Evolutionary conservation across 2,329 filamentous ascomycete species (phyloP), one percentile per base, ranked within the genome.

Genomic region (Fusarium sp.): DNA sequence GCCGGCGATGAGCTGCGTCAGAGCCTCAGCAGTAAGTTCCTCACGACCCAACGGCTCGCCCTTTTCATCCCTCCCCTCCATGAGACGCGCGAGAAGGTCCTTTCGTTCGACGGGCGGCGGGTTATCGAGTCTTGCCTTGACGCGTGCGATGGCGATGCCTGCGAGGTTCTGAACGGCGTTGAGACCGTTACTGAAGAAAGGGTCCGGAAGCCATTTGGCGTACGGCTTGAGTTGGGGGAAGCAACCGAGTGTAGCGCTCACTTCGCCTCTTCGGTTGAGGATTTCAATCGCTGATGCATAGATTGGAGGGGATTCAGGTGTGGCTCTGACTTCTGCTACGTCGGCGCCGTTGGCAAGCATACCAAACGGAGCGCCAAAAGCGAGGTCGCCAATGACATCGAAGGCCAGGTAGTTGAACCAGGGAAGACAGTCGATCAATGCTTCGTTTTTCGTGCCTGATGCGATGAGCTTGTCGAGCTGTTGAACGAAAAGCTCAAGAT

Each of bases 1-100:
- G 29, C 93, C 93, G 2, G 93, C 93, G 75, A 95, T 97, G 46
- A 98, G 88, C 81, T 98, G 95, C 0, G 95, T 98, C 29, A 97
- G 85, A 0, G 95, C 95, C 84, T 98, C 95, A 38, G 94, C 94
- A 0, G 94, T 97, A 61, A 98, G 87, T 80, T 98, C 95, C 75
- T 93, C 89, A 29, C 93, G 89, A 6, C 93, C 92, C 0, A 98
- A 88, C 12, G 90, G 92, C 67, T 93, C 85, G 64, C 94, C 95
- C 27, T 90, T 92, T 69, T 94, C 92, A 80, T 98, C 94, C 65
- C 93, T 92, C 56, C 94, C 94, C 82, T 97, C 93, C 90, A 97
- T 96, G 11, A 98, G 85, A 2, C 94, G 89, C 2, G 93, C 91
- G 6, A 98, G 91, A 1, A 98, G 88, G 78, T 98, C 95, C 57